These are phyloP conservation scores for Rutstroemia sp. DNA, from an alignment of 2,329 filamentous ascomycete genomes.

Conservation along the genomic window DNA sequence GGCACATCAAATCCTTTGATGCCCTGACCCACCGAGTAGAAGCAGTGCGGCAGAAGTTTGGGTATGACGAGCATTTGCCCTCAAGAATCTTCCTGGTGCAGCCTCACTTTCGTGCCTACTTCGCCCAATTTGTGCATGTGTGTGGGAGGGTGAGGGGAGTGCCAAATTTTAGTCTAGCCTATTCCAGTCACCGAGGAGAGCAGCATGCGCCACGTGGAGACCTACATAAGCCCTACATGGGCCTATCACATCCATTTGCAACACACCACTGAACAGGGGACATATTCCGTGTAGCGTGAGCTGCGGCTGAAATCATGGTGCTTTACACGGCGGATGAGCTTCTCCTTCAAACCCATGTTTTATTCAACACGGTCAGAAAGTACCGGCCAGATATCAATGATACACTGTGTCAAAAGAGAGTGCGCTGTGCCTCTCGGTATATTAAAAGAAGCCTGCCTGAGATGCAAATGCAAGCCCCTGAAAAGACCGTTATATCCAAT, in stretches of 20 bases:
- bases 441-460: not conserved
- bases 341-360: not conserved
- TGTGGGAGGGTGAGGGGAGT: too few relatives aligned
- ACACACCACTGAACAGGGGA: not conserved
- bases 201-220: not conserved
- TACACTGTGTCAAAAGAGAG: not conserved
- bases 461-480: not conserved
- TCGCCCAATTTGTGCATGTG: not conserved
- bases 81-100: constrained; percentile 4
- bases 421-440: not conserved
- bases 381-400: not conserved
- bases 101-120: constrained; percentile 7
- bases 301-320: not conserved
- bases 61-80: not conserved
- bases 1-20: not conserved
- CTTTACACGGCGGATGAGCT: not conserved
- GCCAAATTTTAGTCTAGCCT: not conserved
- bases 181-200: not conserved
- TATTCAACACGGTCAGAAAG: not conserved
- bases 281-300: not conserved
- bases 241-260: not conserved
- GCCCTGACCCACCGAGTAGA: not conserved
- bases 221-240: not conserved
- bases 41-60: not conserved
- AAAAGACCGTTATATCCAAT: not conserved